phyloP scores from a whole-genome alignment of 208 protist species.

The Trypanosoma platydactyli region DNA sequence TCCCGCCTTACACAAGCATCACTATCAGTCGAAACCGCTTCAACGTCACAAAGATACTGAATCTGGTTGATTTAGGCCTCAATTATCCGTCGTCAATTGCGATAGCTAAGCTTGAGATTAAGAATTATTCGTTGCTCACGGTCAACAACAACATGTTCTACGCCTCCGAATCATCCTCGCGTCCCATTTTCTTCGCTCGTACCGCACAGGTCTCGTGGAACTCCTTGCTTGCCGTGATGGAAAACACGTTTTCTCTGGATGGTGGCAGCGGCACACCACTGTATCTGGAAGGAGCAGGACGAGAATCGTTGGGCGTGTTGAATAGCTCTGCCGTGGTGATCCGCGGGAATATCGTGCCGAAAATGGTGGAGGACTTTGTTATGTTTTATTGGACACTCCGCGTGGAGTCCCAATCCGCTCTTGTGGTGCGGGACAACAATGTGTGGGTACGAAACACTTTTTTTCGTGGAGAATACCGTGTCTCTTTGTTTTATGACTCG shows the following conservation, averaged over 20 bases:
- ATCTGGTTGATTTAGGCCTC: not conserved
- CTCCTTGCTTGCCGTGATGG: constrained; percentile 3
- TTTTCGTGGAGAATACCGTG: not conserved
- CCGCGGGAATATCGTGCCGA: not conserved
- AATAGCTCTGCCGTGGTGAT: constrained; percentile 3
- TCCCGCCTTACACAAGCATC: constrained; percentile 16
- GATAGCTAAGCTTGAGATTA: not conserved
- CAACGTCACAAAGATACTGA: not conserved
- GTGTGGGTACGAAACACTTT: not conserved
- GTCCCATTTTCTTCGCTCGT: not conserved
- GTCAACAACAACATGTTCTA: not conserved
- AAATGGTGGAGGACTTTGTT: not conserved
- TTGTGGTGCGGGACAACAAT: not conserved
- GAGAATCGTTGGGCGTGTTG: not conserved
- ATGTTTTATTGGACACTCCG: not conserved
- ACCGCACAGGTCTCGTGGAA: not conserved
- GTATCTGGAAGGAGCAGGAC: not conserved
- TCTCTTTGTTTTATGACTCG: not conserved
- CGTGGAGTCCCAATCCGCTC: not conserved
- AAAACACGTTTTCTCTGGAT: constrained; percentile 2
- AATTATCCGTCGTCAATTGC: constrained; percentile 4
- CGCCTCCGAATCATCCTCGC: not conserved
- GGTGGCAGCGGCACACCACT: not conserved
- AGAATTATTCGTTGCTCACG: not conserved
- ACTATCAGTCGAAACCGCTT: constrained; percentile 12